Base-by-base conservation (phyloP, 495 filamentous ascomycete genomes). In the Monascus purpureus region DNA sequence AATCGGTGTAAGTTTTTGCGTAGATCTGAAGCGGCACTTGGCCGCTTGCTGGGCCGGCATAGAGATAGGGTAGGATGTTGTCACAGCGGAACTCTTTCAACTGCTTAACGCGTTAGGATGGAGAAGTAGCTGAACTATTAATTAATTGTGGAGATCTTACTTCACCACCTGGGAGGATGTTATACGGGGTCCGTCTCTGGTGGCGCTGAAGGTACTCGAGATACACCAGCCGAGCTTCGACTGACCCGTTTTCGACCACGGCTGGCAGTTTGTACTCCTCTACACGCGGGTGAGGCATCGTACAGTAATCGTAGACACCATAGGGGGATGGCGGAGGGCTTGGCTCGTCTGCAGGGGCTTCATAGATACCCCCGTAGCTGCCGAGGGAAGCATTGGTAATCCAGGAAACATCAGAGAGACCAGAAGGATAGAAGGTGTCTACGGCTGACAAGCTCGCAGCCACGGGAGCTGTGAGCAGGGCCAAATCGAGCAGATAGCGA, bases 191-290 rank as follows among this genome's bases (percentile, higher is more conserved):
- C 5, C 59, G 50, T 8, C 59, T 40, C 32, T 63, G 57, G 30
- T 63, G 59, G 6, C 59, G 55, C 30, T 63, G 59, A 8, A 63
- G 34, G 27, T 63, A 63, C 30, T 60, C 53, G 1, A 63, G 39
- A 19, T 61, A 58, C 6, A 61, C 47, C 16, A 63, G 36, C 14
- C 47, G 45, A 8, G 45, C 59, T 12, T 45, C 35, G 6, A 52
- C 41, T 4, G 49, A 42, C 1, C 46, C 40, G 6, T 56, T 50
- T 4, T 40, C 32, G 8, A 61, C 38, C 5, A 52, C 46, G 5
- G 31, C 33, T 0, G 59, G 59, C 12, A 53, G 34, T 6, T 40
- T 6, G 26, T 63, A 63, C 17, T 55, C 47, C 9, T 52, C 31
- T n/a, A 31, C 28, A 17, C 50, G 57, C 2, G 59, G 59, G 43